Base-by-base conservation (phyloP, 768 basidiomycete species). In the Suillus weaverae region DNA sequence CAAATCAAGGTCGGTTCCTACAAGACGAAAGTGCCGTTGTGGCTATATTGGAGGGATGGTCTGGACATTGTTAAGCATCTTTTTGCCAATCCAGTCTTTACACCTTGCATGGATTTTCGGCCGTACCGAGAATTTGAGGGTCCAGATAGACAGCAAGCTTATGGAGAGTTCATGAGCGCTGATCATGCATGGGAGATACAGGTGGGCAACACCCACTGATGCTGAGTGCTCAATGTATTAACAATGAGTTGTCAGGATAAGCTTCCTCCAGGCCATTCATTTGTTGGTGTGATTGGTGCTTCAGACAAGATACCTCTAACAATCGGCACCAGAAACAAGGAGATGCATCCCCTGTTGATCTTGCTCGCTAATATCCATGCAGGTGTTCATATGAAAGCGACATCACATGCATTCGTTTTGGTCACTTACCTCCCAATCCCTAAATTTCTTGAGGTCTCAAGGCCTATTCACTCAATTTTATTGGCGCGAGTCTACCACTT, bases 291-390 rank as follows among this genome's bases (percentile, higher is more conserved):
- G 0, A 69, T 79, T n/a, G 61, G 67, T 0, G 73, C 73, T 13
- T 76, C 74, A 0, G 75, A 80, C 56, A 80, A 80, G 54, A 78
- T 76, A 8, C 72, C 71, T 46, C 68, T 80, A 16, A 74, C 74
- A 0, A 64, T 70, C 4, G 70, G 70, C 54, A 76, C 74, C 3
- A 75, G 77, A n/a, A 69, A 74, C 46, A 70, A 72, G 39, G 65
- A 69, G 5, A 77, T 75, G 41, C 76, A 80, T 44, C 78, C 76
- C 0, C 60, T 79, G 0, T 64, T 79, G 0, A 62, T 79, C 9
- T 73, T 64, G 0, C 50, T 79, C 6, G 75, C 76, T 13, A 80
- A 81, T 62, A 73, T 81, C 0, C 61, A 69, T 38, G 67, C 70
- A 39, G 70, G 69, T 1, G 67, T 77, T 38, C 67, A 68, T 1